These are phyloP conservation scores for Phoenix roebelenii DNA, from an alignment of 176 grass and related monocot genomes.

Conservation along the genomic window DNA sequence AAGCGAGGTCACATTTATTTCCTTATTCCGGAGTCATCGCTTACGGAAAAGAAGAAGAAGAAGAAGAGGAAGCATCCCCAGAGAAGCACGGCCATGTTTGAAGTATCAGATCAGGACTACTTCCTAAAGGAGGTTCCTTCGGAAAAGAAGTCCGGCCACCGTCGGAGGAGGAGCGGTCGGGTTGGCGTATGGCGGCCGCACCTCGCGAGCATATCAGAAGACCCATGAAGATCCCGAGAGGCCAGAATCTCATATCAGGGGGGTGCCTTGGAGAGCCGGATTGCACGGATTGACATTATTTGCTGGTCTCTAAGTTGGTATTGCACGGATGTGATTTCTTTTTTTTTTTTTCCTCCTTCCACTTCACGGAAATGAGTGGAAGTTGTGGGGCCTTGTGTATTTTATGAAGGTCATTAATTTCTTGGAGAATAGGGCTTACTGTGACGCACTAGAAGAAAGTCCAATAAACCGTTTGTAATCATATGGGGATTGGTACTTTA, in stretches of 20 bases:
- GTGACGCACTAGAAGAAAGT: no score
- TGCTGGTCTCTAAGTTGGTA: no score
- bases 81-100: not conserved
- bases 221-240: conserved; percentile 7
- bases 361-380: conserved; percentile 16
- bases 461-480: no score
- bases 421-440: no score
- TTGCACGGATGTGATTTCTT: conserved; percentile 38
- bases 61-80: not conserved
- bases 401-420: no score
- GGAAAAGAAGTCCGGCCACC: conserved; percentile 32
- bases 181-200: conserved; percentile 53
- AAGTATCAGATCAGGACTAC: no score
- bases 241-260: conserved; percentile 6
- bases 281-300: no score
- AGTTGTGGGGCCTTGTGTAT: conserved; percentile 18
- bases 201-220: conserved; percentile 72
- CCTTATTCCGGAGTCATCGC: conserved; percentile 55
- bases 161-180: conserved; percentile 25
- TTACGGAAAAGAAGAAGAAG: conserved; percentile 36
- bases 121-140: not conserved
- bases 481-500: no score
- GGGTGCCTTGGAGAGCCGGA: no score
- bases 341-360: conserved; percentile 11
- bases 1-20: conserved; percentile 88